Percentiles rank a stretch among this genome's conserved stretches.
These are phyloP conservation scores for Neurospora discreta DNA, from an alignment of 495 filamentous ascomycete species.

Conservation along the genomic window DNA sequence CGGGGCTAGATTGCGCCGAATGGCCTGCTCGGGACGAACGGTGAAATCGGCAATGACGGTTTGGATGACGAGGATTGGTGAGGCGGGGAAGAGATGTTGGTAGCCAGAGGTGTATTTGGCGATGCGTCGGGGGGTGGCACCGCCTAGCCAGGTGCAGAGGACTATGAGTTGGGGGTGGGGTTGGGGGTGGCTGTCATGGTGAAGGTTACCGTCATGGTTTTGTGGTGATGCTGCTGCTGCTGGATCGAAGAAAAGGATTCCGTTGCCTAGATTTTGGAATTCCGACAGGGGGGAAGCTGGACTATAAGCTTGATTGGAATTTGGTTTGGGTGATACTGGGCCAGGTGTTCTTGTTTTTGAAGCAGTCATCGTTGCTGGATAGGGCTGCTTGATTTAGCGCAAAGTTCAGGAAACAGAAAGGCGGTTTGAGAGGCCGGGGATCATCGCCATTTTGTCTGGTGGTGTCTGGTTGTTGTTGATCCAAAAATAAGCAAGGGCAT, in stretches of 20 bases:
- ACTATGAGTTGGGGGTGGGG: constrained; percentile 24
- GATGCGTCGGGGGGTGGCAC: constrained; percentile 25
- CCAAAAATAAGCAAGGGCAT: background rate
- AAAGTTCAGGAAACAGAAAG: background rate
- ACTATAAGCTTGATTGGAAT: background rate
- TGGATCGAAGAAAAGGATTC: background rate
- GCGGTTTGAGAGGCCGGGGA: background rate
- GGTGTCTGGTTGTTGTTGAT: background rate
- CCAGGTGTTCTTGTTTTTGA: background rate
- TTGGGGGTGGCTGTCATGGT: background rate
- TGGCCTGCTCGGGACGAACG: background rate
- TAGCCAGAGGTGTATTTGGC: constrained; percentile 34
- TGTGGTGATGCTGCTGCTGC: background rate
- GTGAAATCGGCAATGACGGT: constrained; percentile 15
- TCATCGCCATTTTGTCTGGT: background rate
- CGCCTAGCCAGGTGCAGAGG: constrained; percentile 34
- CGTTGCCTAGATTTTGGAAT: background rate
- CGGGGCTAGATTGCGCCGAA: background rate
- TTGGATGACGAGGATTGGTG: constrained; percentile 24
- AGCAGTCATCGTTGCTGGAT: background rate
- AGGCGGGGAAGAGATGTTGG: constrained; percentile 25
- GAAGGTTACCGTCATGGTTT: background rate
- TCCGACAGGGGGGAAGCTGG: background rate
- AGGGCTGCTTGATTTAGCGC: no score
- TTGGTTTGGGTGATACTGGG: background rate